Evolutionary conservation across 1,284 basidiomycete species (phyloP), one percentile per base, ranked within the genome.

Genomic region (Leccinum pachyderme): DNA sequence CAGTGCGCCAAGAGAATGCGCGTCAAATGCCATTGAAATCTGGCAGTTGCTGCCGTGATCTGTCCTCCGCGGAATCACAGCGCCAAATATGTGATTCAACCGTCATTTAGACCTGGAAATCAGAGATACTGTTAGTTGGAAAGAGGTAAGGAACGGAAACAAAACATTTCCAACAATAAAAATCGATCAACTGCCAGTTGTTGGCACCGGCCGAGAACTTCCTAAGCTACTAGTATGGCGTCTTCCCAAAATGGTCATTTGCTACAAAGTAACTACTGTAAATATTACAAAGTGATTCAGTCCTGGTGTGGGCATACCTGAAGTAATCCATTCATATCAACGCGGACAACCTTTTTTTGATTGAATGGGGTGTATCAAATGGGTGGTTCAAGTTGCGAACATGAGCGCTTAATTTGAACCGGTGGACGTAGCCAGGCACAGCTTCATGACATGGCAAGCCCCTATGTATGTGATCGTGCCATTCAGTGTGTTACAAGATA

Each of bases 1-100:
- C 61, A 44, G 59, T 61, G 45, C 52, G 59, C 63, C 63, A 55
- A 61, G 60, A 46, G 29, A 60, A 47, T 13, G 12, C 8, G 37
- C 11, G 24, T 41, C 22, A 35, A 33, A 3, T 18, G n/a, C n/a
- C 18, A 46, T 39, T 11, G 5, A 39, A 11, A 39, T 39, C 11
- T 18, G 18, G n/a, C 4, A 49, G 53, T 49, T 13, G 31, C 11
- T 5, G 18, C 27, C 27, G 4, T 24, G 29, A 37, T 7, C 57
- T 46, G 31, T 8, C 28, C 25, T 22, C 29, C 28, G 24, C 45
- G 18, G 41, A n/a, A 22, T 32, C 33, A 44, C 6, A 7, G 25
- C 32, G 46, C 18, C 6, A 9, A 39, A 45, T 51, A 27, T 4
- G 15, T 29, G 55, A 18, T 25, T 41, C 2, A 7, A 27, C 5